phyloP scores from a whole-genome alignment of 179 eudicot genomes.

The Spinacia oleracea region DNA sequence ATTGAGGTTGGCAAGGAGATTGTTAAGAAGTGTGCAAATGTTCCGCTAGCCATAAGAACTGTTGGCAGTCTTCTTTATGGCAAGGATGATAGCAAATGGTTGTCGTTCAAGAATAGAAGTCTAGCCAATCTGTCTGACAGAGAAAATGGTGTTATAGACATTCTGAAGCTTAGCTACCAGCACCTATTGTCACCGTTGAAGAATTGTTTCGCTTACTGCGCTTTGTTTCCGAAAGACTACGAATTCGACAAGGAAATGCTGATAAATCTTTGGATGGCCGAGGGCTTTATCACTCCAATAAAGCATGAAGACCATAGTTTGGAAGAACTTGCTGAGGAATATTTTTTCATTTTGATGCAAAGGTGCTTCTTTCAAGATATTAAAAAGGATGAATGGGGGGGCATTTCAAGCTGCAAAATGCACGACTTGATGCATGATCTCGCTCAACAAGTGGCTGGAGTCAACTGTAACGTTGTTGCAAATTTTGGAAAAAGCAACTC shows the following conservation, averaged over 20 bases:
- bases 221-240: slow-evolving; percentile 5
- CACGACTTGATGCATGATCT: slow-evolving; percentile 31
- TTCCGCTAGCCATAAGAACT: slow-evolving; percentile 31
- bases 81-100: neutral
- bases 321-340: slow-evolving; percentile 6
- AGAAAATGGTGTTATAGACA: neutral
- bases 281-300: slow-evolving; percentile 9
- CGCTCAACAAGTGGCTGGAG: slow-evolving; percentile 21
- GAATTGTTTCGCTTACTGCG: slow-evolving; percentile 14
- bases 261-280: slow-evolving; percentile 17
- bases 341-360: slow-evolving; percentile 12
- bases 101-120: neutral
- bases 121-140: neutral
- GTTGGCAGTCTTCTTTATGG: slow-evolving; percentile 18
- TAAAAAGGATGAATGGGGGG: neutral
- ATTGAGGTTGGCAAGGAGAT: neutral
- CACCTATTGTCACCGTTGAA: slow-evolving; percentile 6
- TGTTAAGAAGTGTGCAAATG: slow-evolving; percentile 22
- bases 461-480: neutral
- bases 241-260: neutral
- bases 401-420: slow-evolving; percentile 22
- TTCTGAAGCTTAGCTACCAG: slow-evolving; percentile 12
- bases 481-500: neutral
- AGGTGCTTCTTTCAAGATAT: slow-evolving; percentile 24
- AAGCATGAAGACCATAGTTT: neutral